phyloP scores from a whole-genome alignment of 1,139 yeast genomes.

The Nadsonia commutata region DNA sequence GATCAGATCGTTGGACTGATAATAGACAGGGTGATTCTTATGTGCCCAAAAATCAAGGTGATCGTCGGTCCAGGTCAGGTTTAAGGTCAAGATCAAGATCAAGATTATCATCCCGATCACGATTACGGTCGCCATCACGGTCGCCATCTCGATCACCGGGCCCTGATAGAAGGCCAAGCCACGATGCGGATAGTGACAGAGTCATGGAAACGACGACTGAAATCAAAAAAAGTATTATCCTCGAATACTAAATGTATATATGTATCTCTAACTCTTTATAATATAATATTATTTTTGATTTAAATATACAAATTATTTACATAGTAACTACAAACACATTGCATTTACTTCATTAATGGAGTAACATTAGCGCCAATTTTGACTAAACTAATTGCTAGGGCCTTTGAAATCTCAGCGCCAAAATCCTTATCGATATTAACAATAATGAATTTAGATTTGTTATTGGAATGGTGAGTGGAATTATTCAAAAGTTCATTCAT shows the following conservation, averaged over 20 bases:
- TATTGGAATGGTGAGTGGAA: not conserved
- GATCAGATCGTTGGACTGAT: too few relatives aligned
- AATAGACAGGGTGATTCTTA: conserved; percentile 5
- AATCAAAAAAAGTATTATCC: too few relatives aligned
- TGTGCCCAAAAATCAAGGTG: conserved; percentile 6
- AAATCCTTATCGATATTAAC: not conserved
- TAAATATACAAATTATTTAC: too few relatives aligned
- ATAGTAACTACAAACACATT: too few relatives aligned
- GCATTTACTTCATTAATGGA: not conserved
- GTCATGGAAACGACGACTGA: too few relatives aligned
- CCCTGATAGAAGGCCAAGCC: too few relatives aligned
- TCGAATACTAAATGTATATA: too few relatives aligned
- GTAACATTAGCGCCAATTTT: not conserved
- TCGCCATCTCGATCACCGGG: not conserved
- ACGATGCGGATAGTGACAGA: too few relatives aligned
- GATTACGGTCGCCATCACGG: not conserved
- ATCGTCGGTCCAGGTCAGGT: conserved; percentile 2
- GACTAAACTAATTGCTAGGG: not conserved
- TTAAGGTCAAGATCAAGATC: not conserved
- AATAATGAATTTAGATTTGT: not conserved
- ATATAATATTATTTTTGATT: too few relatives aligned
- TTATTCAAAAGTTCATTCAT: not conserved
- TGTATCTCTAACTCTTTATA: too few relatives aligned
- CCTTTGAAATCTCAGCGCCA: not conserved
- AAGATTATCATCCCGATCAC: not conserved